Percentiles rank a stretch among this genome's conserved stretches.
Evolutionary conservation across 2,329 filamentous ascomycete species (phyloP).

Genomic region (Chalaropsis ovoidea): DNA sequence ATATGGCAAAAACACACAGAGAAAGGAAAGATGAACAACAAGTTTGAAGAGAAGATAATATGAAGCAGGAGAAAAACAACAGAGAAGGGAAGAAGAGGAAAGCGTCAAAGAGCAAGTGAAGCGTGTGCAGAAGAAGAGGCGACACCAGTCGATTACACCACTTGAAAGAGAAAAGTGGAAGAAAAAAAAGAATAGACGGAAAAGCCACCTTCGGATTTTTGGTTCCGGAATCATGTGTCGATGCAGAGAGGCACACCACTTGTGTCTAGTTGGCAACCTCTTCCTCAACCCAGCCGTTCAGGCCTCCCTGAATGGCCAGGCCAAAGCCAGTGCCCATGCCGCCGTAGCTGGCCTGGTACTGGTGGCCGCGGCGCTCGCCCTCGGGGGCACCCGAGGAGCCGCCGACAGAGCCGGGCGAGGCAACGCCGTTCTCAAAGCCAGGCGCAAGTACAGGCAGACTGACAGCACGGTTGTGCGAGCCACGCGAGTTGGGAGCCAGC

Average conservation of each 20-base stretch:
- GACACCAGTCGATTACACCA: slow-evolving; percentile 23
- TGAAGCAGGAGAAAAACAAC: slow-evolving; percentile 22
- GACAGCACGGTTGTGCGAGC: slow-evolving; percentile 68
- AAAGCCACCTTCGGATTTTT: slow-evolving; percentile 17
- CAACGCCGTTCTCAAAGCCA: slow-evolving; percentile 50
- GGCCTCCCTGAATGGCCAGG: slow-evolving; percentile 51
- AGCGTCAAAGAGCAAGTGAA: slow-evolving; percentile 5
- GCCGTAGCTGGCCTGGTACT: slow-evolving; percentile 55
- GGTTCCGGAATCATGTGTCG: neutral
- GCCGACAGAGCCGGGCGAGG: slow-evolving; percentile 39
- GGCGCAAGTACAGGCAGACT: slow-evolving; percentile 67
- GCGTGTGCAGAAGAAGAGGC: neutral
- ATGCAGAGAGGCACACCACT: neutral
- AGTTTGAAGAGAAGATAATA: slow-evolving; percentile 26
- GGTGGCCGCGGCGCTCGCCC: slow-evolving; percentile 52
- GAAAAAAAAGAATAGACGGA: slow-evolving; percentile 16
- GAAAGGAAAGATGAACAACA: slow-evolving; percentile 30
- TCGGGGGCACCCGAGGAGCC: slow-evolving; percentile 27
- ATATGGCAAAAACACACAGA: slow-evolving; percentile 27
- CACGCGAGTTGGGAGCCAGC: slow-evolving; percentile 56
- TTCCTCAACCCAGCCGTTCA: slow-evolving; percentile 60
- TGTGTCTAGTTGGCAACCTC: slow-evolving; percentile 48
- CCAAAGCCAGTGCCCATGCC: slow-evolving; percentile 51
- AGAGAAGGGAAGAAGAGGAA: slow-evolving; percentile 11
- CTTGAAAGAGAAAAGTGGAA: slow-evolving; percentile 9